Base-by-base conservation (phyloP, 768 basidiomycete genomes). In the Trametes cinnabarina region DNA sequence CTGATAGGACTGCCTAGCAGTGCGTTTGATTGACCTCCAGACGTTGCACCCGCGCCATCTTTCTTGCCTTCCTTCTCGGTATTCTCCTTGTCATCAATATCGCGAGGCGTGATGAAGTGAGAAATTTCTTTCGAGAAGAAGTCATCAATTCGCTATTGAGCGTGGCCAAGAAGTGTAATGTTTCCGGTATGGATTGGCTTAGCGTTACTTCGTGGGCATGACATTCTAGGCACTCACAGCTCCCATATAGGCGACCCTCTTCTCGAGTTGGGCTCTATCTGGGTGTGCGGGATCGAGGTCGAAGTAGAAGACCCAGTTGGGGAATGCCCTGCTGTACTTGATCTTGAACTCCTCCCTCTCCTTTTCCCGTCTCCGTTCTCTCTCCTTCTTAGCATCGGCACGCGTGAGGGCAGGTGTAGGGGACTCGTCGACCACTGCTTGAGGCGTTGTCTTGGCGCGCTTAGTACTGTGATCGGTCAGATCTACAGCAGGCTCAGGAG, bases 101-200 rank as follows among this genome's bases (percentile, higher is more conserved):
- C 72, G 58, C 47, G 70, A 53, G 40, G 66, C 7, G 89, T 90
- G 68, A 96, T 86, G 61, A 98, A 79, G 74, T 98, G 96, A 0
- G 94, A 94, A 23, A 96, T 84, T 47, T 84, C 80, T 47, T 80
- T 85, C 28, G 90, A 92, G 72, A 98, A 95, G 79, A 97, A 97
- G 60, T 86, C 82, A 48, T 96, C 92, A 55, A 93, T 82, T 55
- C 77, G 79, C 97, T 98, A 66, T 34, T 12, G 7, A 32, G 12
- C 30, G 30, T 12, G 30, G 30, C 12, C 30, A 12, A 32, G 30
- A 32, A 32, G 30, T 32, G 30, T 32, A 12, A 6, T 7, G 30
- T 32, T 6, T 32, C 30, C 30, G 30, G 30, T 32, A 32, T 6
- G 6, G 12, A 26, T 54, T 15, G 5, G 37, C 37, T 39, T n/a